Conservation (phyloP, 1,284 basidiomycete genomes). For the Tilletia setariae region DNA sequence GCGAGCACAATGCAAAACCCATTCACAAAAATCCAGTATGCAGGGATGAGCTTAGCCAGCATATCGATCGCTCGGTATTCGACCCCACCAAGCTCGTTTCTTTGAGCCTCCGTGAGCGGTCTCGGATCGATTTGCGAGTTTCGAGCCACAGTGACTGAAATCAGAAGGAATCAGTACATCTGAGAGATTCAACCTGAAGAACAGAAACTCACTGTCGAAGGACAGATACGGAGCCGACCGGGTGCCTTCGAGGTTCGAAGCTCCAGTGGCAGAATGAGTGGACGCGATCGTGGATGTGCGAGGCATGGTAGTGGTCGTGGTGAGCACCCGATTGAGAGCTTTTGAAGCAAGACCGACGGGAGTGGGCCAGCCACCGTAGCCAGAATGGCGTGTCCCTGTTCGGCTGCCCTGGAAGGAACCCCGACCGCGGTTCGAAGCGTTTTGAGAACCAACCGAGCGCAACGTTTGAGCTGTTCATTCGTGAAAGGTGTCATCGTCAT, state of each 20-base stretch:
- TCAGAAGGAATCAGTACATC: background rate
- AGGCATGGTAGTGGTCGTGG: slow-evolving; percentile 69
- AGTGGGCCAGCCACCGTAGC: slow-evolving; percentile 85
- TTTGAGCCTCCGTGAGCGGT: slow-evolving; percentile 70
- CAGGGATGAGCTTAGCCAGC: slow-evolving; percentile 59
- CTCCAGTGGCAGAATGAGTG: slow-evolving; percentile 51
- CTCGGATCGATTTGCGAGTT: slow-evolving; percentile 77
- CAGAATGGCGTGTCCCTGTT: slow-evolving; percentile 46
- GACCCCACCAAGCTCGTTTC: slow-evolving; percentile 87
- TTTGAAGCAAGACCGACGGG: slow-evolving; percentile 64
- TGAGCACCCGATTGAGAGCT: slow-evolving; percentile 56
- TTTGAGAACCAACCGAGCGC: slow-evolving; percentile 1
- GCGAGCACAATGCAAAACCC: slow-evolving; percentile 36
- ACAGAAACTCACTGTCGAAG: slow-evolving; percentile 61
- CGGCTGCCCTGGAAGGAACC: background rate
- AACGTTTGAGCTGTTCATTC: background rate
- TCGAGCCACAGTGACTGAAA: slow-evolving; percentile 52
- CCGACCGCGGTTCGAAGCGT: background rate
- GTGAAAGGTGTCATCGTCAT: background rate
- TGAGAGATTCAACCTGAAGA: background rate
- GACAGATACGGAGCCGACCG: slow-evolving; percentile 72
- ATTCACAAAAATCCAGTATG: slow-evolving; percentile 33
- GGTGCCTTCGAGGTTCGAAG: slow-evolving; percentile 22
- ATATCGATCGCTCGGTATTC: slow-evolving; percentile 85
- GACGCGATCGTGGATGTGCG: slow-evolving; percentile 65